Evolutionary conservation across 2,329 filamentous ascomycete genomes (phyloP), one percentile per base, ranked within the genome.

Genomic region (Penicillium vulpinum): DNA sequence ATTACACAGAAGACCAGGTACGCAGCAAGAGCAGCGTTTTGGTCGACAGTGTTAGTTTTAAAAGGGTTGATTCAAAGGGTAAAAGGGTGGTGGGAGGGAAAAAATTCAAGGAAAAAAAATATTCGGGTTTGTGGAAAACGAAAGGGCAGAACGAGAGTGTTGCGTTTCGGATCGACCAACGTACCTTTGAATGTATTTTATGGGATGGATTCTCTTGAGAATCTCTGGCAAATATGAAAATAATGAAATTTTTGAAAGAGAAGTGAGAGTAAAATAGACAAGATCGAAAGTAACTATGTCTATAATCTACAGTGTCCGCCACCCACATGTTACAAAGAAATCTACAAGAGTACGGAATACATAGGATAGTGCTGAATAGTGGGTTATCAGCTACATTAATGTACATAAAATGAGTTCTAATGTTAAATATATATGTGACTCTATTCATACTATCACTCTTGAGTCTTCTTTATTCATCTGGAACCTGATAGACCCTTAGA

Each of bases 91-190:
- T 54, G 61, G 61, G 56, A 62, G 57, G 58, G 55, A 55, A 54
- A 61, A 62, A 65, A 64, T 62, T 61, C 62, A 62, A 67, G 64
- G 21, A 51, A 51, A 51, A 62, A 65, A 61, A 62, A 60, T 59
- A 58, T 57, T 58, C 39, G 59, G 60, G 54, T 57, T 58, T 60
- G 62, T 57, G 55, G 60, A 62, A 50, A 57, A 48, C 39, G 24
- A 41, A 45, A 46, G 54, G 43, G 52, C 26, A 60, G 29, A 45
- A 50, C n/a, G 15, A 51, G 31, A 38, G 24, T 31, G 45, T 53
- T 35, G 26, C 11, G 36, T 35, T 26, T 18, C 54, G 54, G 54
- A n/a, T 38, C 46, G 33, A 60, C 57, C 52, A 54, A 39, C 44
- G 46, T 54, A 49, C 46, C 35, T 54, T 36, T 46, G 39, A 52